Conservation (phyloP, 495 filamentous ascomycete species). For the Podospora sp. region DNA sequence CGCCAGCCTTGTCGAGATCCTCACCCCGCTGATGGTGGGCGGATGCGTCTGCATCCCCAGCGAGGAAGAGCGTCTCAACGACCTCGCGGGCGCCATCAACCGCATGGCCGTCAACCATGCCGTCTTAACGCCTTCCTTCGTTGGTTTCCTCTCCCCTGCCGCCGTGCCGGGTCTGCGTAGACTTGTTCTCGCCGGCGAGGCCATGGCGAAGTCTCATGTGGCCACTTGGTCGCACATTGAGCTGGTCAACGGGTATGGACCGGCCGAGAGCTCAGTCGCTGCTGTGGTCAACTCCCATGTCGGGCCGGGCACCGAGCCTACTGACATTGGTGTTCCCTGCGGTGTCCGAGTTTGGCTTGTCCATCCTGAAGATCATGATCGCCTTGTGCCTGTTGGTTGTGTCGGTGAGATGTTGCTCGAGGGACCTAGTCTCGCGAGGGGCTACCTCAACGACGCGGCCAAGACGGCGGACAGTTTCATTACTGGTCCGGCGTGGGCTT, state of each 20-base stretch:
- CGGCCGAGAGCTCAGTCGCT: slow-evolving; percentile 33
- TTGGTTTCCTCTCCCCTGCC: slow-evolving; percentile 40
- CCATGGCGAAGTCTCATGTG: slow-evolving; percentile 24
- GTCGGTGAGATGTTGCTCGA: slow-evolving; percentile 81
- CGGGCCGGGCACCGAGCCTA: slow-evolving; percentile 18
- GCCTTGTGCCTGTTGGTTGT: slow-evolving; percentile 65
- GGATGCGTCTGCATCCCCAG: slow-evolving; percentile 39
- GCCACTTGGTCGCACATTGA: slow-evolving; percentile 27
- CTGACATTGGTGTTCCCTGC: slow-evolving; percentile 27
- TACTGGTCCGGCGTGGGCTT: slow-evolving; percentile 16
- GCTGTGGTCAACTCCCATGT: slow-evolving; percentile 29
- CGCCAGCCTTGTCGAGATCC: slow-evolving; percentile 55
- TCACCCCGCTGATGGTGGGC: slow-evolving; percentile 54
- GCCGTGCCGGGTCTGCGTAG: slow-evolving; percentile 44
- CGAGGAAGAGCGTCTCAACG: slow-evolving; percentile 34
- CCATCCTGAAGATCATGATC: slow-evolving; percentile 58
- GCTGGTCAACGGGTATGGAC: slow-evolving; percentile 41
- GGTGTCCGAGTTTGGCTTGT: slow-evolving; percentile 51
- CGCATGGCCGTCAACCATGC: slow-evolving; percentile 53
- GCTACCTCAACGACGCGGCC: slow-evolving; percentile 73
- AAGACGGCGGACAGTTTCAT: slow-evolving; percentile 58
- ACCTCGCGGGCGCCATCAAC: slow-evolving; percentile 34
- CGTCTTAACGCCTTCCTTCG: slow-evolving; percentile 55
- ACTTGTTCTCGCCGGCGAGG: slow-evolving; percentile 48
- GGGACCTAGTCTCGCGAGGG: slow-evolving; percentile 53